Evolutionary conservation across 345 rosid genomes (phyloP).

Genomic region (Brassica juncea): DNA sequence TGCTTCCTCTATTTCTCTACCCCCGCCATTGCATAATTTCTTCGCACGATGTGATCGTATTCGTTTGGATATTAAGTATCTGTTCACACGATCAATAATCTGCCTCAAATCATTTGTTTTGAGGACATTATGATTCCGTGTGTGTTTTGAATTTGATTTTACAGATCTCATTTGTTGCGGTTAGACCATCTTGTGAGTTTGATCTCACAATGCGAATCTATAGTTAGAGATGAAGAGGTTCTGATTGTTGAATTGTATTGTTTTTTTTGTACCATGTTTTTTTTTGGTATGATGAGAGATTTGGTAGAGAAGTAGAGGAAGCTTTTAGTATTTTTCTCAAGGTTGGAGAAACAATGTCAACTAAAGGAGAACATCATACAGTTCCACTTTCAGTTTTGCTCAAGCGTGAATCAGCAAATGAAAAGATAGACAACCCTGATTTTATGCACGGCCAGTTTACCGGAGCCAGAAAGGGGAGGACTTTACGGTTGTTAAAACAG

Average conservation of each 20-base stretch:
- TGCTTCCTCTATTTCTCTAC: conserved; percentile 1
- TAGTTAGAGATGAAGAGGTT: background rate
- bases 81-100: background rate
- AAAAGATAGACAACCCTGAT: conserved; percentile 79
- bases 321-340: background rate
- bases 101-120: conserved; percentile 8
- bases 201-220: conserved; percentile 5
- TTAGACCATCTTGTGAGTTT: conserved; percentile 3
- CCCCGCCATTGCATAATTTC: conserved; percentile 11
- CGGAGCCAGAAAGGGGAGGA: conserved; percentile 99
- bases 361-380: conserved; percentile 72
- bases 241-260: background rate
- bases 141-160: background rate
- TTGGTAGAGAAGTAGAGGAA: conserved; percentile 36
- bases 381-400: conserved; percentile 86
- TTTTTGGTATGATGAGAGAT: background rate
- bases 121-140: background rate
- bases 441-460: conserved; percentile 73
- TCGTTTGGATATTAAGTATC: background rate
- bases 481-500: conserved; percentile 70
- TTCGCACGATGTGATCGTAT: conserved; percentile 39
- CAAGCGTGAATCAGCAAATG: conserved; percentile 84
- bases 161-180: conserved; percentile 41
- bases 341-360: conserved; percentile 46
- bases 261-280: conserved; percentile 13